Evolutionary conservation across 257 asterid species (phyloP), one percentile per base, ranked within the genome.

Genomic region (Primulina tabacum): DNA sequence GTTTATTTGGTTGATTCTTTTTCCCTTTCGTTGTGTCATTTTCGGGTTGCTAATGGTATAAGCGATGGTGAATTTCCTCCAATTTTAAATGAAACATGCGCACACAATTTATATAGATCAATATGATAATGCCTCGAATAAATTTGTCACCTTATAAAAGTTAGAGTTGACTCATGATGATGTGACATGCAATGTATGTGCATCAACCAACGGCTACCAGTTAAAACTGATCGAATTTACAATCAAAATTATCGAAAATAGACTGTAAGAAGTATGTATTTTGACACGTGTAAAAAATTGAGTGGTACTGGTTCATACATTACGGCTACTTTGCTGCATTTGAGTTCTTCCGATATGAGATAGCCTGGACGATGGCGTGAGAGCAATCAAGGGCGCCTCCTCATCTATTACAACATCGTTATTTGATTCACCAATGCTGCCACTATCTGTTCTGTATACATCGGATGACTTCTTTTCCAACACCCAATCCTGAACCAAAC

Each of bases 391-490:
- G 55, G 90, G 89, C 16, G 90, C 85, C 80, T 87, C 94, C 74
- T 83, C 94, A 79, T 87, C 90, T 40, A 71, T 71, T 0, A 21
- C 69, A 56, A 58, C 21, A 20, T 34, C 64, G 40, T 70, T 75
- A 38, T 79, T 74, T 24, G 26, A 24, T 69, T 64, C 71, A 53
- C 68, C 76, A 9, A 34, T 67, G 18, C 71, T 71, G 60, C 66
- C 76, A 60, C 57, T 73, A 64, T 86, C 87, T 11, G 89, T 81
- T 64, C 28, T 77, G 66, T 67, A 82, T 35, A 89, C 68, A 79
- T 89, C 93, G 24, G 96, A 89, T n/a, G 88, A 83, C 82, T 82
- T 86, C 88, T 87, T 89, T 69, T 87, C 93, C 77, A 89, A 73
- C 83, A 87, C 82, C 71, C 82, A 74, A 60, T 87, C 96, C 96